phyloP scores from a whole-genome alignment of 75 land plant genomes.

The Ceratopteris richardii region DNA sequence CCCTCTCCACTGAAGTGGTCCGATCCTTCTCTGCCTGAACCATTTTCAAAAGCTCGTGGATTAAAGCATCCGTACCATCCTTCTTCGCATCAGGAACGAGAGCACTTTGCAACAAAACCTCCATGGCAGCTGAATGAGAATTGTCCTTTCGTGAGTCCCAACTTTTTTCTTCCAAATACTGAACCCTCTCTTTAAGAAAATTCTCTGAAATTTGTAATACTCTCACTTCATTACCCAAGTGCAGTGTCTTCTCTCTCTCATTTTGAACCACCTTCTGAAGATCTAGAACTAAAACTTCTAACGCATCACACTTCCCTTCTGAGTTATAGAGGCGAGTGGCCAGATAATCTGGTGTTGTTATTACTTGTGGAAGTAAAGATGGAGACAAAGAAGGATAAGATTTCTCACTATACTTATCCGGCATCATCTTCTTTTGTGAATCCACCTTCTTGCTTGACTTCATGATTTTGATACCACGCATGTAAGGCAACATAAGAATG shows the following conservation, averaged over 20 bases:
- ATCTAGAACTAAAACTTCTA: conserved; percentile 2
- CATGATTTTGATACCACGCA: no score
- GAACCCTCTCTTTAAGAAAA: conserved; percentile 1
- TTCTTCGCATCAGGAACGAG: not conserved
- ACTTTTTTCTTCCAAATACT: not conserved
- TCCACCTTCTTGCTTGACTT: no score
- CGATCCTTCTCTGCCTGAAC: conserved; percentile 4
- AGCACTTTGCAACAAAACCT: no score
- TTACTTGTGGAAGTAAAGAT: no score
- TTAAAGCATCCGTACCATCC: not conserved
- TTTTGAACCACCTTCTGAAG: not conserved
- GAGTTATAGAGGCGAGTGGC: no score
- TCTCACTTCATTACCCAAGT: not conserved
- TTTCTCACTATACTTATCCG: no score
- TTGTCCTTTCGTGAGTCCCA: no score
- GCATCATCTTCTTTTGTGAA: no score
- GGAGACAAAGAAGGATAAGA: no score
- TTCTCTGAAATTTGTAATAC: conserved; percentile 4
- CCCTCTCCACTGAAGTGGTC: not conserved
- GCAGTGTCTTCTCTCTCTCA: conserved; percentile 3
- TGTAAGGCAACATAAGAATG: no score
- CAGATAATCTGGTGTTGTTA: no score
- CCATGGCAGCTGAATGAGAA: no score
- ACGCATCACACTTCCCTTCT: not conserved
- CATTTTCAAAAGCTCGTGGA: conserved; percentile 4